A percentile compares a stretch with the other conserved stretches of the same genome.
phyloP scores from a whole-genome alignment of 108 stramenopile species.

The Fistulifera pelliculosa region DNA sequence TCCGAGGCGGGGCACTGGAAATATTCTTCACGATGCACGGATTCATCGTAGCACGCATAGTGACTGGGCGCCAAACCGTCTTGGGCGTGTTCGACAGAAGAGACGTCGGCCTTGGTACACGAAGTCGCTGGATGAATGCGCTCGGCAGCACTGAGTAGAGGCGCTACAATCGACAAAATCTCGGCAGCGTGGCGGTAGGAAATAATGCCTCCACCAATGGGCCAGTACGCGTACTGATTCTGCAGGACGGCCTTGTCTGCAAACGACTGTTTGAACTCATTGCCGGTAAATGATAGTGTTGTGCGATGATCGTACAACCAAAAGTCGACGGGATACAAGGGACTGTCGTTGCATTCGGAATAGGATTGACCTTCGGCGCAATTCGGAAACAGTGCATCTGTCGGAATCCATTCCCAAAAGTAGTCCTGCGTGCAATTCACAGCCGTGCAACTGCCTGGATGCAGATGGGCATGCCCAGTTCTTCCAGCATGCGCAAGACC shows the following conservation, averaged over 20 bases:
- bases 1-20: constrained; percentile 8
- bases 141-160: constrained; percentile 4
- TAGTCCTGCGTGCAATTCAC: neutral
- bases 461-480: constrained; percentile 16
- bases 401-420: constrained; percentile 16
- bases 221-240: constrained; percentile 8
- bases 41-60: constrained; percentile 13
- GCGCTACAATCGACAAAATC: constrained; percentile 1
- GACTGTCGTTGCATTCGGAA: constrained; percentile 2
- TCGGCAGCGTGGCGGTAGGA: constrained; percentile 10
- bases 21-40: constrained; percentile 2
- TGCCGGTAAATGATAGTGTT: neutral
- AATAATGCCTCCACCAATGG: constrained; percentile 5
- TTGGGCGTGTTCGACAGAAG: neutral
- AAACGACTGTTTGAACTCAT: neutral
- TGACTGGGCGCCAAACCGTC: constrained; percentile 2
- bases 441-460: neutral
- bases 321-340: constrained; percentile 16
- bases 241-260: constrained; percentile 2
- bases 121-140: constrained; percentile 10
- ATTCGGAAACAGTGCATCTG: neutral
- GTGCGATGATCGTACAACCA: constrained; percentile 21
- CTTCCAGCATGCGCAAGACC: constrained; percentile 21
- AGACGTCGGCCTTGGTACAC: constrained; percentile 4
- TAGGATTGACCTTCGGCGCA: constrained; percentile 1